Conservation (phyloP, 352 stramenopile genomes). For the Phytophthora syringae region DNA sequence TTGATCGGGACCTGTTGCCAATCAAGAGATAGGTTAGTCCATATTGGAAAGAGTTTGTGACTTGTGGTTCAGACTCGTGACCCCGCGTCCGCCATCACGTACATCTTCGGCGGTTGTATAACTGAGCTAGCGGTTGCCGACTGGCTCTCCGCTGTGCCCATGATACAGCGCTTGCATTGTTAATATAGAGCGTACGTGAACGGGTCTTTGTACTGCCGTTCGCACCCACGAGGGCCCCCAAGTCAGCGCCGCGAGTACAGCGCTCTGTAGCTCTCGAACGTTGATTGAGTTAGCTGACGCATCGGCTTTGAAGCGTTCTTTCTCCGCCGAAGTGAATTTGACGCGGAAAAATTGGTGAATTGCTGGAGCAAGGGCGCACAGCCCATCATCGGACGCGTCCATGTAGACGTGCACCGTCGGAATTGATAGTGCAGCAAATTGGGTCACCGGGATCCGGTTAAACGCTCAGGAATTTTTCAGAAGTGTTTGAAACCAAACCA, state of each 20-base stretch:
- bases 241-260: not conserved
- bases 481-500: no score
- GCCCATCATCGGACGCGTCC: not conserved
- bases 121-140: not conserved
- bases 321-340: not conserved
- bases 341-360: not conserved
- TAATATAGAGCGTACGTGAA: not conserved
- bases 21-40: slow-evolving; percentile 17
- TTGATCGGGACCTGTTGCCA: slow-evolving; percentile 14
- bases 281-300: not conserved
- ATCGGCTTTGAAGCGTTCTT: not conserved
- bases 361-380: not conserved
- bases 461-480: not conserved
- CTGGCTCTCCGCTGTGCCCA: not conserved
- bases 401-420: not conserved
- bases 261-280: not conserved
- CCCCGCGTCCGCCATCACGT: slow-evolving; percentile 14
- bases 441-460: not conserved
- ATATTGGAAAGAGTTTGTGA: slow-evolving; percentile 6
- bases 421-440: not conserved
- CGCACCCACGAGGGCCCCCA: not conserved
- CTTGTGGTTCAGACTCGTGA: slow-evolving; percentile 16
- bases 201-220: not conserved
- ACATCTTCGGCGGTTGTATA: no score
- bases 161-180: not conserved